Percentiles rank a stretch among this genome's conserved stretches.
Evolutionary conservation across 2,329 filamentous ascomycete genomes (phyloP).

Genomic region (Fusarium sulawesiense): DNA sequence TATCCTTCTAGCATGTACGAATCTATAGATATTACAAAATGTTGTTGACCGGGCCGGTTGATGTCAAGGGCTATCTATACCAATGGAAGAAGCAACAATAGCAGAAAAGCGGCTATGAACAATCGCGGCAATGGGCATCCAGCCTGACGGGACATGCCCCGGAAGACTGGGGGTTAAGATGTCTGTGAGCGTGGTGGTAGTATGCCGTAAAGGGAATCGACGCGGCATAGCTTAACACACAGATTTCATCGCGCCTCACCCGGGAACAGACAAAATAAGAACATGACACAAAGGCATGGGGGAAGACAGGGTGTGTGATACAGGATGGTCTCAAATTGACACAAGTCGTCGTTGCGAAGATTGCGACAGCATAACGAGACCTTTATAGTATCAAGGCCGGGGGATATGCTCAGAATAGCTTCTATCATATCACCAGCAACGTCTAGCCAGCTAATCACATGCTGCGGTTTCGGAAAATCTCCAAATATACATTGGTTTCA

Average conservation of each 20-base stretch:
- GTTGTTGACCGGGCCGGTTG: conserved; percentile 42
- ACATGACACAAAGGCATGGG: conserved; percentile 19
- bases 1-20: conserved; percentile 39
- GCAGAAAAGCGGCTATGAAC: conserved; percentile 25
- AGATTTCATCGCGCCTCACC: conserved; percentile 43
- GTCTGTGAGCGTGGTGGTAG: conserved; percentile 18
- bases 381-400: conserved; percentile 10
- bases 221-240: conserved; percentile 18
- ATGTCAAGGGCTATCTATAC: conserved; percentile 22
- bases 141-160: conserved; percentile 20
- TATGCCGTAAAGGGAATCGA: conserved; percentile 15
- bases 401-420: conserved; percentile 14
- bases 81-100: conserved; percentile 17
- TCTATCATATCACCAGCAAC: conserved; percentile 13
- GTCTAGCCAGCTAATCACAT: conserved; percentile 6
- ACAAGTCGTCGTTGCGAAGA: conserved; percentile 33
- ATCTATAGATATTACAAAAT: conserved; percentile 34
- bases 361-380: conserved; percentile 36
- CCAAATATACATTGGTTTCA: conserved; percentile 2
- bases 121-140: conserved; percentile 15
- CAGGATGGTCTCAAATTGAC: conserved; percentile 31
- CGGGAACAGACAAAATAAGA: conserved; percentile 41
- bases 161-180: conserved; percentile 14
- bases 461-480: conserved; percentile 17
- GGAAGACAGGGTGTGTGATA: conserved; percentile 33